Conservation (phyloP, 1,139 yeast genomes). For the Zygotorulaspora mrakii region DNA sequence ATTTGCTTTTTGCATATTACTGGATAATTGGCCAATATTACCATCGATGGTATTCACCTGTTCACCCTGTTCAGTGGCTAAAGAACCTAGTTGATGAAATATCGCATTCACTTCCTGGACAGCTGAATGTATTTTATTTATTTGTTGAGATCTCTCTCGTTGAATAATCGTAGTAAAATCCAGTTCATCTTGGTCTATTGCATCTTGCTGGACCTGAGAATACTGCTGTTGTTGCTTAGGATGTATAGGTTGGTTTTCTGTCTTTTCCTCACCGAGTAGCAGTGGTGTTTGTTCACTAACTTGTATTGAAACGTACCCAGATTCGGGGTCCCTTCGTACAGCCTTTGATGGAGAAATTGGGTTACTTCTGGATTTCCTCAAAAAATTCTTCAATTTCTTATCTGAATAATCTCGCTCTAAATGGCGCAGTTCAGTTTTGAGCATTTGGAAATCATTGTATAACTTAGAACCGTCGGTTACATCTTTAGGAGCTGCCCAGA, state of each 20-base stretch:
- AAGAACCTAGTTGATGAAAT: slow-evolving; percentile 70
- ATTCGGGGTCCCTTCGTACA: slow-evolving; percentile 14
- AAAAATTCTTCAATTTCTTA: slow-evolving; percentile 36
- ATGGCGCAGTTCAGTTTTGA: slow-evolving; percentile 40
- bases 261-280: slow-evolving; percentile 27
- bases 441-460: slow-evolving; percentile 42
- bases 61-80: slow-evolving; percentile 80
- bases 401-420: slow-evolving; percentile 43
- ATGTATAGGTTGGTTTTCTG: slow-evolving; percentile 26
- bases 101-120: slow-evolving; percentile 81
- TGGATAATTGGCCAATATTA: slow-evolving; percentile 62
- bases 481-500: slow-evolving; percentile 33
- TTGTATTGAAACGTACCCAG: slow-evolving; percentile 37
- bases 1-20: slow-evolving; percentile 66
- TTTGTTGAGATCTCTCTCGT: slow-evolving; percentile 70
- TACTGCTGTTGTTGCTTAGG: slow-evolving; percentile 34
- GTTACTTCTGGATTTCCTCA: slow-evolving; percentile 24
- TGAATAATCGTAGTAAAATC: slow-evolving; percentile 68
- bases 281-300: slow-evolving; percentile 42
- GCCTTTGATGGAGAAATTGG: slow-evolving; percentile 8
- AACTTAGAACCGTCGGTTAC: slow-evolving; percentile 42
- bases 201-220: slow-evolving; percentile 41
- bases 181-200: slow-evolving; percentile 59
- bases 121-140: slow-evolving; percentile 68
- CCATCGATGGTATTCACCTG: slow-evolving; percentile 81